Base-by-base conservation (phyloP, 768 basidiomycete species). In the Suillus ampliporus region DNA sequence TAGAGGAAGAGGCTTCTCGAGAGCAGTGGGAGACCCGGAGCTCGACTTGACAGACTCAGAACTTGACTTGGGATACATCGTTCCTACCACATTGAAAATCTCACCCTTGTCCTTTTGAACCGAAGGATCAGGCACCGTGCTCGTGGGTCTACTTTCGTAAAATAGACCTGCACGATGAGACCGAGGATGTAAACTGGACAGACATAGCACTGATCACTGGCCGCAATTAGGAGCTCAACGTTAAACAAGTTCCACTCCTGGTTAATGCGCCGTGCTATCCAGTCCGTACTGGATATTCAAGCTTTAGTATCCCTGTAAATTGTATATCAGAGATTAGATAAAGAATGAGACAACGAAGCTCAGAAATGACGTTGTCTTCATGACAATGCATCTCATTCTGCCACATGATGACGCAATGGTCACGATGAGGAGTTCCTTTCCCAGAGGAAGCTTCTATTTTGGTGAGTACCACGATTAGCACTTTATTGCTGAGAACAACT, bases 391-490 rank as follows among this genome's bases (percentile, higher is more conserved):
- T 19, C 19, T 51, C 50, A 51, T 67, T 67, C 53, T 59, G 41
- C 51, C 59, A 57, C 9, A 23, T 26, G 57, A 76, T 76, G 65
- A 69, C 74, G 74, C 69, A 68, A 73, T 60, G 60, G 46, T 26
- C 23, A 23, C 23, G 35, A 54, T 34, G 23, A 43, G 35, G 10
- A 26, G 23, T 31, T 35, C 37, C 8, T 35, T 57, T 54, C 61
- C 40, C 40, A 34, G 28, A 23, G 40, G 43, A 28, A 7, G 19
- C 19, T n/a, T 9, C 7, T 58, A 51, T 47, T 35, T 57, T 28
- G 43, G 46, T 28, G 41, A 38, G 7, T 21, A 37, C 41, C 23
- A 19, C 28, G 58, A 68, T 65, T 51, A 65, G 63, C 35, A 19
- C 10, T 61, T 57, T 37, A 69, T 62, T 63, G 68, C 63, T 59